phyloP scores from a whole-genome alignment of 164 flowering plant genomes.

The Liquidambar formosana region DNA sequence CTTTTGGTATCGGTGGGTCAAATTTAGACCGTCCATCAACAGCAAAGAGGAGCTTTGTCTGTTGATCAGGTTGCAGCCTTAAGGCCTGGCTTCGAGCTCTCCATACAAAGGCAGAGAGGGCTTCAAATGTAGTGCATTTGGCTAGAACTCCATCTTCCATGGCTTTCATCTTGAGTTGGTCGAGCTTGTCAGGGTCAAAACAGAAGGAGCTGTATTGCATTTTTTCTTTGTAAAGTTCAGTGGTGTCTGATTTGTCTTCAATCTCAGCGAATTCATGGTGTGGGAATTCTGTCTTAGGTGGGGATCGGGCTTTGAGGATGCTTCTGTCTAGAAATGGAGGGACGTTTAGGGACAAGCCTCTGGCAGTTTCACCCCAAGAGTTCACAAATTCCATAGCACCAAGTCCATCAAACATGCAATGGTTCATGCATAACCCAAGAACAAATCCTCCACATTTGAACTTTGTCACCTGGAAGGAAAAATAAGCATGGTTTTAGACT shows the following conservation, averaged over 20 bases:
- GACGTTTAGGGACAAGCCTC: conserved; percentile 51
- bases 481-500: background rate
- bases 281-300: conserved; percentile 60
- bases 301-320: conserved; percentile 56
- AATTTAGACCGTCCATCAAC: conserved; percentile 83
- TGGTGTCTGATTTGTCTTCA: conserved; percentile 60
- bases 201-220: conserved; percentile 67
- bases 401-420: conserved; percentile 79
- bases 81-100: conserved; percentile 61
- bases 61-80: conserved; percentile 65
- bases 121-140: conserved; percentile 85
- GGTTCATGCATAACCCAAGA: conserved; percentile 79
- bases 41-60: conserved; percentile 85
- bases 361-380: conserved; percentile 79
- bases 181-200: conserved; percentile 68
- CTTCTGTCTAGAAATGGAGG: conserved; percentile 69
- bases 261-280: conserved; percentile 85
- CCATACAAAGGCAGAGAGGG: conserved; percentile 89
- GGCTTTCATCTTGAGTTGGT: conserved; percentile 53
- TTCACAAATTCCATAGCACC: conserved; percentile 89
- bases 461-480: conserved; percentile 61
- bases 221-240: conserved; percentile 54
- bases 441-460: conserved; percentile 92
- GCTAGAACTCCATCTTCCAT: conserved; percentile 49
- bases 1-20: conserved; percentile 67